Evolutionary conservation across 2,329 filamentous ascomycete species (phyloP).

Genomic region (Aspergillus sclerotialis): DNA sequence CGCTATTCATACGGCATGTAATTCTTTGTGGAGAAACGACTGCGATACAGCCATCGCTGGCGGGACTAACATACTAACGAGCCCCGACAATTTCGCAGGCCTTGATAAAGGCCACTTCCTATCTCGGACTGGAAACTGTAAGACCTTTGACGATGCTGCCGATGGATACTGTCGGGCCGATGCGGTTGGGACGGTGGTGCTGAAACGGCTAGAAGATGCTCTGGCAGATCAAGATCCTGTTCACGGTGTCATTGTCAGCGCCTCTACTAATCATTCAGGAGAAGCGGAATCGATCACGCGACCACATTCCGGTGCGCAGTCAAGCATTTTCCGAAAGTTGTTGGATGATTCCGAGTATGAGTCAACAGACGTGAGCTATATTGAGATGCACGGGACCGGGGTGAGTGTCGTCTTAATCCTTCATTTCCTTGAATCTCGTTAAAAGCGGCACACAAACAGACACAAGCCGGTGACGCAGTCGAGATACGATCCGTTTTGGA

Average conservation of each 20-base stretch:
- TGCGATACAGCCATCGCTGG: conserved; percentile 75
- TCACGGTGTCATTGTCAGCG: conserved; percentile 36
- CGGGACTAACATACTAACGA: conserved; percentile 64
- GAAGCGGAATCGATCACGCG: conserved; percentile 41
- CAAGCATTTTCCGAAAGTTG: conserved; percentile 29
- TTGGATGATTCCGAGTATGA: conserved; percentile 29
- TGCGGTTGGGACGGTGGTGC: conserved; percentile 41
- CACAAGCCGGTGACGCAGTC: conserved; percentile 33
- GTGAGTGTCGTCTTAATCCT: conserved; percentile 56
- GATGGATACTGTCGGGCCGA: conserved; percentile 52
- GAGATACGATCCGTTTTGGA: conserved; percentile 31
- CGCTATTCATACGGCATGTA: conserved; percentile 64
- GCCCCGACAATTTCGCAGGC: conserved; percentile 70
- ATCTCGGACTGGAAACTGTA: conserved; percentile 38
- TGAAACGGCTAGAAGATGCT: conserved; percentile 48
- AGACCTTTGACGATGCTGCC: conserved; percentile 42
- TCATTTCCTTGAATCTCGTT: not conserved
- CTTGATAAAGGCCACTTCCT: conserved; percentile 48
- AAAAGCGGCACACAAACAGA: too few relatives aligned
- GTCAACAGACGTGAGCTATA: conserved; percentile 30
- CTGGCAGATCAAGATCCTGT: conserved; percentile 41
- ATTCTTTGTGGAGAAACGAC: conserved; percentile 64
- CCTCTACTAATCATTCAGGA: conserved; percentile 38
- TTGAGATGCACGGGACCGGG: conserved; percentile 38
- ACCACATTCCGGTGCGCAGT: conserved; percentile 34